Evolutionary conservation across 768 basidiomycete genomes (phyloP), one percentile per base, ranked within the genome.

Genomic region (Rhodotorula graminis): DNA sequence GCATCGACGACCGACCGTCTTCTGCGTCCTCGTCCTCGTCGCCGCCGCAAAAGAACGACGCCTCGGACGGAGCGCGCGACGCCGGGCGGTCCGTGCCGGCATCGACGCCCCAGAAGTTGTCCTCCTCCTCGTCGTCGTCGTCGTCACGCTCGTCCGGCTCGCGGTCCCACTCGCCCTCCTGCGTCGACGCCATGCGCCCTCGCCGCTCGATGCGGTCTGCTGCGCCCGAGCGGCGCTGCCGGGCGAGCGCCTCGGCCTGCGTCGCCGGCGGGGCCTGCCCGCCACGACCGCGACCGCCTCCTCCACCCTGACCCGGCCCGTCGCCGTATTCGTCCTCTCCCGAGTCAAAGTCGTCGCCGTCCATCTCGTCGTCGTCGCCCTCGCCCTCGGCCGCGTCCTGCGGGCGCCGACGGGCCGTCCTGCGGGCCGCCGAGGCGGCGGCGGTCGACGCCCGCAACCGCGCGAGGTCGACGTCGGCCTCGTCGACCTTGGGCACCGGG

Each of bases 41-140:
- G 44, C 27, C 46, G 62, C 31, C 12, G n/a, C n/a, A n/a, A 15
- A 33, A 21, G 61, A 64, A 42, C 18, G 68, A 42, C 10, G 61
- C 53, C 42, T 62, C 50, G 3, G 58, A 59, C 14, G 40, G 25
- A 0, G 65, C 40, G 0, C 66, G 61, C 19, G 40, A 59, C 23
- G 25, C 23, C 0, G 61, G 29, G 0, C 66, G 61, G 37, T 65
- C 71, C 2, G 66, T 61, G 21, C 67, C 71, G 19, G 44, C 46
- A 27, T 64, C n/a, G n/a, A 72, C 29, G 1, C 67, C 80, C 68
- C 80, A 72, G 44, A 37, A 80, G 25, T 55, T 27, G 33, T 80
- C 79, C 31, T 80, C 79, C 37, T 81, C 80, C 0, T 81, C 80
- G 9, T 81, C 81, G 56, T 83, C 80, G 8, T 81, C 81, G 55